Evolutionary conservation across 2,329 filamentous ascomycete species (phyloP), one percentile per base, ranked within the genome.

Genomic region (Mycosphaerella sp.): DNA sequence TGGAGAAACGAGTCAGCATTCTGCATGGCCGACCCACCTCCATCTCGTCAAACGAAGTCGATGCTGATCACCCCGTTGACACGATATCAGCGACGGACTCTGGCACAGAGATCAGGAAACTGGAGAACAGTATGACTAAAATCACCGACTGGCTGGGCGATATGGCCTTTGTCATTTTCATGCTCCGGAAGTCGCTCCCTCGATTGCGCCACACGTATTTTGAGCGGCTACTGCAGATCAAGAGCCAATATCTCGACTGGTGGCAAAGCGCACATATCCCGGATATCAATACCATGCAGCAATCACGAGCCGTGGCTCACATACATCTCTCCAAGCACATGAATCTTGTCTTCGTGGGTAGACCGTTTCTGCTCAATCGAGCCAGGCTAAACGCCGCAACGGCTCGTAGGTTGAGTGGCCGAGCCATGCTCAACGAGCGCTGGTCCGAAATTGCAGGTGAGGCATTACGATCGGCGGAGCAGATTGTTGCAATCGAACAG

Each of bases 1-100:
- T 78, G 21, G 79, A 81, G 56, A 78, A 76, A 75, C 78, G 77
- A 40, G 75, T 81, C 28, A 75, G 77, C 36, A 79, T 79, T 43
- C 73, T 79, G 32, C 78, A 81, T 53, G 77, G 78, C 32, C 69
- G 78, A 6, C 78, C 79, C 6, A 67, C 73, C n/a, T 80, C 79
- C 2, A 73, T 80, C 36, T 68, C 73, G 2, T 71, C 73, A 34
- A 66, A 70, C 9, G 78, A 80, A 53, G 73, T 81, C 14, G 79
- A 81, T 57, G 76, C 74, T 2, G 75, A 77, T 17, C 64, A 77
- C 47, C 79, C 78, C 2, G 45, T 62, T 66, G 49, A 69, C 62
- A 4, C 25, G 43, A 27, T 36, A 28, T 35, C 28, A 9, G 36
- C 28, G 16, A 25, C 32, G 37, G 16, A 40, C 13, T n/a, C 43